These are phyloP conservation scores for Euptelea pleiosperma DNA, from an alignment of 164 flowering plant genomes.

Conservation along the genomic window DNA sequence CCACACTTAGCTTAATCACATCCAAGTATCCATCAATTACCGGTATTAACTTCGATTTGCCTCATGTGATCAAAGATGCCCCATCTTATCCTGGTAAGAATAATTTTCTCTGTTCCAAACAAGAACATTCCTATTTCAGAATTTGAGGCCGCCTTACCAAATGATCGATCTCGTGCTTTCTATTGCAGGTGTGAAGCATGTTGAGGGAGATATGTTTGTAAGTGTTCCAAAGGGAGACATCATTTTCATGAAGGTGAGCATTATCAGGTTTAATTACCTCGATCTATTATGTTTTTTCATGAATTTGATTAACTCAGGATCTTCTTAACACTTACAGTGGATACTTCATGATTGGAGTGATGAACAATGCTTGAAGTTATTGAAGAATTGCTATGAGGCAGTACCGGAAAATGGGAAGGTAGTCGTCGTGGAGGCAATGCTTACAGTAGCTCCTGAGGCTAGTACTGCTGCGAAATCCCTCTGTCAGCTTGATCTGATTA, in stretches of 20 bases:
- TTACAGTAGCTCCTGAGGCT: background rate
- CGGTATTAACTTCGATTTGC: constrained; percentile 35
- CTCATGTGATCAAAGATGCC: constrained; percentile 21
- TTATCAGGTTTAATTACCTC: too few relatives aligned
- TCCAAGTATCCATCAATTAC: constrained; percentile 32
- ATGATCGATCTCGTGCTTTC: too few relatives aligned
- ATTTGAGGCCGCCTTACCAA: too few relatives aligned
- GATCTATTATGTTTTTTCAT: too few relatives aligned
- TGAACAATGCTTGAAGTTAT: constrained; percentile 9
- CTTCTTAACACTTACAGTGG: constrained; percentile 6
- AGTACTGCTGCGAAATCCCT: background rate
- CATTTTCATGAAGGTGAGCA: constrained; percentile 35
- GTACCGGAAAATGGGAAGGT: constrained; percentile 20
- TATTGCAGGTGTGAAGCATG: constrained; percentile 22
- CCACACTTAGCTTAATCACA: constrained; percentile 24
- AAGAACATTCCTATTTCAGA: too few relatives aligned
- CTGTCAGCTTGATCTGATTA: background rate
- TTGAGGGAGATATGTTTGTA: constrained; percentile 33
- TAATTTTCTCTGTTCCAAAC: too few relatives aligned
- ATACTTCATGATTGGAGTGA: constrained; percentile 21
- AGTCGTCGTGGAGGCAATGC: constrained; percentile 12
- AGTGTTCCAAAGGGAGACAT: constrained; percentile 33
- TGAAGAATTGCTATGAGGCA: constrained; percentile 21
- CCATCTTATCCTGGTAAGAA: constrained; percentile 21
- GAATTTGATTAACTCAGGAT: too few relatives aligned